A percentile compares a stretch with the other conserved stretches of the same genome.
Evolutionary conservation across 805 yeast species (phyloP).

Genomic region (Saccharomycopsis babjevae): DNA sequence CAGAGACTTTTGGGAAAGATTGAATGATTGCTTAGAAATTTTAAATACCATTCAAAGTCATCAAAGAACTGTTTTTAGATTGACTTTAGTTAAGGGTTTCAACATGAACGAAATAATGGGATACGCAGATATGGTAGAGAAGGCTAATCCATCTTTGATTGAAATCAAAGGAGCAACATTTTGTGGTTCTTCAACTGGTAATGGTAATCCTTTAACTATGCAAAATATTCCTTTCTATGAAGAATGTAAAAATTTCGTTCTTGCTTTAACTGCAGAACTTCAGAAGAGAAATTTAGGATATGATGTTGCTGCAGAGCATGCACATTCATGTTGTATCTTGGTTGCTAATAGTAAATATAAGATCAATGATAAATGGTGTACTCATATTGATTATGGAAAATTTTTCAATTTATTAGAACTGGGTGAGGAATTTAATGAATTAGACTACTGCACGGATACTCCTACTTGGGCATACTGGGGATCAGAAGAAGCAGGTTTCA

Average conservation of each 20-base stretch:
- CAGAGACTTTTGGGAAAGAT: slow-evolving; percentile 88
- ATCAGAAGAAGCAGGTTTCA: slow-evolving; percentile 75
- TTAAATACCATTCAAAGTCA: slow-evolving; percentile 60
- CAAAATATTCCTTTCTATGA: slow-evolving; percentile 91
- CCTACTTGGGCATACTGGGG: slow-evolving; percentile 93
- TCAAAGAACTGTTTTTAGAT: slow-evolving; percentile 84
- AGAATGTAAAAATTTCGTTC: slow-evolving; percentile 73
- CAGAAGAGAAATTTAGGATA: slow-evolving; percentile 58
- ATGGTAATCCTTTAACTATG: slow-evolving; percentile 88
- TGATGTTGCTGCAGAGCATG: slow-evolving; percentile 89
- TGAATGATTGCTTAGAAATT: slow-evolving; percentile 71
- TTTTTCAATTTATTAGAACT: slow-evolving; percentile 61
- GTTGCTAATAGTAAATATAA: slow-evolving; percentile 69
- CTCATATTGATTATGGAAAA: slow-evolving; percentile 75
- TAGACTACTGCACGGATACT: slow-evolving; percentile 74
- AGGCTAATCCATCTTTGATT: slow-evolving; percentile 76
- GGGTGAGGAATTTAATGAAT: slow-evolving; percentile 59
- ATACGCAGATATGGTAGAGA: slow-evolving; percentile 77
- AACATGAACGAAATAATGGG: slow-evolving; percentile 72
- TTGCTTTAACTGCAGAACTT: slow-evolving; percentile 49
- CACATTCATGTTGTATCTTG: slow-evolving; percentile 86
- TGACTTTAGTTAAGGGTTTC: slow-evolving; percentile 87
- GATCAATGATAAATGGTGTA: slow-evolving; percentile 67
- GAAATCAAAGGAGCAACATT: slow-evolving; percentile 94
- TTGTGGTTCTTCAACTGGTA: slow-evolving; percentile 79